A percentile compares a stretch with the other conserved stretches of the same genome.
Evolutionary conservation across 1,284 basidiomycete genomes (phyloP).

Genomic region (Sanguinoderma infundibulare): DNA sequence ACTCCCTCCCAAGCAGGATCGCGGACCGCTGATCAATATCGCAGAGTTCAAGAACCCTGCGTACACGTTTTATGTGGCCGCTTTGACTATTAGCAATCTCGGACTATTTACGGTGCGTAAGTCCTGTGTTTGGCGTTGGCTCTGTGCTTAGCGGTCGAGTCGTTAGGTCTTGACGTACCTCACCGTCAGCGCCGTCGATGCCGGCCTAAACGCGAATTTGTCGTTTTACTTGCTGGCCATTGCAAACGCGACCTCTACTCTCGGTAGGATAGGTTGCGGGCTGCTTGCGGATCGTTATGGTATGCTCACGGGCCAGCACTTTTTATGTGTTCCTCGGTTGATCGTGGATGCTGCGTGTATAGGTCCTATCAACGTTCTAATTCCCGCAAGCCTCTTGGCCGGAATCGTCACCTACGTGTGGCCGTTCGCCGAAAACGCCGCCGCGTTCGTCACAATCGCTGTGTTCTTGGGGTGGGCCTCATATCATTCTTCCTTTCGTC

Average conservation of each 20-base stretch:
- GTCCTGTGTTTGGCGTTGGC: background rate
- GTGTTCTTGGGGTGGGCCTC: background rate
- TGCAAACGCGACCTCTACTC: slow-evolving; percentile 43
- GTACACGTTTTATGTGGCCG: background rate
- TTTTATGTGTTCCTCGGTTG: too few relatives aligned
- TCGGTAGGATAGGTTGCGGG: slow-evolving; percentile 45
- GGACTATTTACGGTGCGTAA: background rate
- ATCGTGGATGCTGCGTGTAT: background rate
- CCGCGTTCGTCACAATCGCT: slow-evolving; percentile 45
- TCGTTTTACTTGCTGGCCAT: slow-evolving; percentile 50
- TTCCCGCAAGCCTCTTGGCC: slow-evolving; percentile 50
- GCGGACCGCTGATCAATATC: background rate
- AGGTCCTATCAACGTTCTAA: slow-evolving; percentile 60
- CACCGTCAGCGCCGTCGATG: slow-evolving; percentile 9
- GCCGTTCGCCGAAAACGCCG: slow-evolving; percentile 51
- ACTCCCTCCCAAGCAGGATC: background rate
- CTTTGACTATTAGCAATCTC: background rate
- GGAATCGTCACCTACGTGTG: slow-evolving; percentile 57
- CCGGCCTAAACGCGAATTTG: slow-evolving; percentile 39
- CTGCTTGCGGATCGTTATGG: slow-evolving; percentile 44
- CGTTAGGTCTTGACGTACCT: background rate
- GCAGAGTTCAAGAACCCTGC: background rate
- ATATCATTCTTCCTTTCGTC: background rate
- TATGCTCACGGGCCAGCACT: slow-evolving; percentile 13
- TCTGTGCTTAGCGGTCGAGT: background rate